Conservation (phyloP, 805 yeast genomes). For the Starmera quercuum region DNA sequence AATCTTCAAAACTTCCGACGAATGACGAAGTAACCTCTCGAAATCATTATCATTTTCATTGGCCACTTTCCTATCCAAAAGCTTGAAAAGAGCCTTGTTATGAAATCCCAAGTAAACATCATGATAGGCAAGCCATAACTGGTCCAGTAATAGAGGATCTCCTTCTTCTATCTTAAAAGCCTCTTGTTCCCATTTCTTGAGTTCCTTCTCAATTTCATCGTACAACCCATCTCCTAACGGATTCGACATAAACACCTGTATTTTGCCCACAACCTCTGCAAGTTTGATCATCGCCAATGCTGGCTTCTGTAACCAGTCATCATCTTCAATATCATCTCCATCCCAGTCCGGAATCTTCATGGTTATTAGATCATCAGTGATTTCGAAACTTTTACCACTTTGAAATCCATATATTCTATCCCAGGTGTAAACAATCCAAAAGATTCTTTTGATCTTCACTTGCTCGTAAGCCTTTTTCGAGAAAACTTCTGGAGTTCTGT, state of each 20-base stretch:
- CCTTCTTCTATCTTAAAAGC: slow-evolving; percentile 8
- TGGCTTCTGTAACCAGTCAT: slow-evolving; percentile 43
- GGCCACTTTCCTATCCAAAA: slow-evolving; percentile 8
- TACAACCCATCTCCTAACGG: slow-evolving; percentile 6
- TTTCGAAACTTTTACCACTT: slow-evolving; percentile 36
- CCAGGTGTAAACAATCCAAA: slow-evolving; percentile 46
- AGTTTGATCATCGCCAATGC: slow-evolving; percentile 38
- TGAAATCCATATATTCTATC: slow-evolving; percentile 48
- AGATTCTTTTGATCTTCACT: slow-evolving; percentile 41
- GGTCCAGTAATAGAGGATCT: slow-evolving; percentile 12
- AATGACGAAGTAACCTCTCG: slow-evolving; percentile 23
- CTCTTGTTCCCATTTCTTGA: slow-evolving; percentile 14
- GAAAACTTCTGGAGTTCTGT: slow-evolving; percentile 19
- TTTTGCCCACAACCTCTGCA: slow-evolving; percentile 29
- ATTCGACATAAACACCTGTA: slow-evolving; percentile 25
- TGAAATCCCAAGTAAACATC: slow-evolving; percentile 12
- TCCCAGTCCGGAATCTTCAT: slow-evolving; percentile 22
- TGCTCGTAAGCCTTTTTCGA: slow-evolving; percentile 25
- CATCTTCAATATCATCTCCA: slow-evolving; percentile 23
- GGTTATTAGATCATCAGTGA: slow-evolving; percentile 29
- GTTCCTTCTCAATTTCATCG: slow-evolving; percentile 9
- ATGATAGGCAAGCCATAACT: slow-evolving; percentile 15
- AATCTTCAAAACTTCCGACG: slow-evolving; percentile 24
- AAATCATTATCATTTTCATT: slow-evolving; percentile 14
- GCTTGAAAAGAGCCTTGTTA: slow-evolving; percentile 10